Evolutionary conservation across 2,329 filamentous ascomycete genomes (phyloP).

Genomic region (Exophiala calicioides): DNA sequence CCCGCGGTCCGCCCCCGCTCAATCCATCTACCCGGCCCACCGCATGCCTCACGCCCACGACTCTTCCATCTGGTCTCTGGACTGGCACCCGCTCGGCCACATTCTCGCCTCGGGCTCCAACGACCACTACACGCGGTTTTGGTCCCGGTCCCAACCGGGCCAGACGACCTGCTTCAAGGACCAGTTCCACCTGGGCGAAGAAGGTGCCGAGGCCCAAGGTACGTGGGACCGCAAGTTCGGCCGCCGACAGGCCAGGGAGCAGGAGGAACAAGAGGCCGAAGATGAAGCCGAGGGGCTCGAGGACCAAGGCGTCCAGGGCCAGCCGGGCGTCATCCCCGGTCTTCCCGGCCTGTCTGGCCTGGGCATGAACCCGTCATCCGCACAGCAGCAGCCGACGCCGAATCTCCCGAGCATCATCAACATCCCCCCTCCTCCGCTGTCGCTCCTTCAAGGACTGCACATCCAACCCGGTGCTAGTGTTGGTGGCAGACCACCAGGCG

Average conservation of each 20-base stretch:
- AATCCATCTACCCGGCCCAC: conserved; percentile 91
- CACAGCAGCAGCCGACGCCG: neutral
- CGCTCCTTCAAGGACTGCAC: conserved; percentile 30
- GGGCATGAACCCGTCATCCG: conserved; percentile 7
- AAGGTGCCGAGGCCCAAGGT: conserved; percentile 89
- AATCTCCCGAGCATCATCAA: conserved; percentile 28
- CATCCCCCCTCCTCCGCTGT: conserved; percentile 14
- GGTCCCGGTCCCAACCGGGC: conserved; percentile 86
- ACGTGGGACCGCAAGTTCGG: conserved; percentile 84
- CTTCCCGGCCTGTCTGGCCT: conserved; percentile 23
- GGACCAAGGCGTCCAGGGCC: conserved; percentile 61
- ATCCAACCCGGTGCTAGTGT: neutral
- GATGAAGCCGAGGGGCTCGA: conserved; percentile 91
- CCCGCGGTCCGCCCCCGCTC: conserved; percentile 74
- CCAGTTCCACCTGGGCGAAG: conserved; percentile 91
- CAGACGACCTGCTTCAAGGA: conserved; percentile 78
- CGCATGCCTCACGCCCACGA: conserved; percentile 85
- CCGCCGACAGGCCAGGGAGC: conserved; percentile 77
- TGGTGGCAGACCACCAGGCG: neutral
- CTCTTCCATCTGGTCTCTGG: conserved; percentile 94
- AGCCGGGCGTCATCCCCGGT: conserved; percentile 27
- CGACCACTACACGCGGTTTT: conserved; percentile 94
- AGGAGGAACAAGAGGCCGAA: conserved; percentile 90
- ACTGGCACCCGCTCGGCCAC: conserved; percentile 96
- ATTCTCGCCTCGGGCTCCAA: conserved; percentile 95